A percentile compares a stretch with the other conserved stretches of the same genome.
Conservation (phyloP, 2,329 filamentous ascomycete genomes). For the Ascochyta koolunga region DNA sequence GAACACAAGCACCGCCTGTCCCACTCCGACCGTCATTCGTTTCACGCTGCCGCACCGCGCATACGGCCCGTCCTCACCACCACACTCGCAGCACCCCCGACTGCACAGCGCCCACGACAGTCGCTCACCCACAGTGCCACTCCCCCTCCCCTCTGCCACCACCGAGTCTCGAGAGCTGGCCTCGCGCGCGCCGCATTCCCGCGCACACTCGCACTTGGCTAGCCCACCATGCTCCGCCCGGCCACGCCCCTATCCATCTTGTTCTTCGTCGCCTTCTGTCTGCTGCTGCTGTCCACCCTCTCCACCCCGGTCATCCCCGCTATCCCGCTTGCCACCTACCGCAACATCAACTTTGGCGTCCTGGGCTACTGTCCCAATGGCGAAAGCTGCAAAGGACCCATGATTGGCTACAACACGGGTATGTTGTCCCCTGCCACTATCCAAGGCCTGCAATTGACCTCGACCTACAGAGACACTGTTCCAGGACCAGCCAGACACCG, state of each 20-base stretch:
- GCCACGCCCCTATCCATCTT: conserved; percentile 89
- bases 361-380: conserved; percentile 80
- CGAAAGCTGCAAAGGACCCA: conserved; percentile 69
- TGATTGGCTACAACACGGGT: conserved; percentile 88
- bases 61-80: conserved; percentile 30
- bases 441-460: conserved; percentile 18
- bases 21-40: conserved; percentile 38
- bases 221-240: conserved; percentile 78
- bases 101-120: conserved; percentile 15
- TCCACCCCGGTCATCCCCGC: conserved; percentile 86
- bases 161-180: conserved; percentile 36
- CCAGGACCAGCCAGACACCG: conserved; percentile 51
- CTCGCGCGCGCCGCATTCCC: conserved; percentile 38
- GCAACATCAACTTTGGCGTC: conserved; percentile 83
- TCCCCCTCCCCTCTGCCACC: conserved; percentile 7
- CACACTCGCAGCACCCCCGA: conserved; percentile 18
- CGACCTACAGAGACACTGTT: conserved; percentile 54
- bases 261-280: conserved; percentile 81
- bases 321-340: conserved; percentile 81
- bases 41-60: conserved; percentile 34
- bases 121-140: conserved; percentile 19
- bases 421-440: conserved; percentile 47
- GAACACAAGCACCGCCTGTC: conserved; percentile 35
- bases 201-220: conserved; percentile 25
- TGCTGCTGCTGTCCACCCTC: conserved; percentile 85